phyloP scores from a whole-genome alignment of 169 alveolate genomes.

The Fabrea salina region DNA sequence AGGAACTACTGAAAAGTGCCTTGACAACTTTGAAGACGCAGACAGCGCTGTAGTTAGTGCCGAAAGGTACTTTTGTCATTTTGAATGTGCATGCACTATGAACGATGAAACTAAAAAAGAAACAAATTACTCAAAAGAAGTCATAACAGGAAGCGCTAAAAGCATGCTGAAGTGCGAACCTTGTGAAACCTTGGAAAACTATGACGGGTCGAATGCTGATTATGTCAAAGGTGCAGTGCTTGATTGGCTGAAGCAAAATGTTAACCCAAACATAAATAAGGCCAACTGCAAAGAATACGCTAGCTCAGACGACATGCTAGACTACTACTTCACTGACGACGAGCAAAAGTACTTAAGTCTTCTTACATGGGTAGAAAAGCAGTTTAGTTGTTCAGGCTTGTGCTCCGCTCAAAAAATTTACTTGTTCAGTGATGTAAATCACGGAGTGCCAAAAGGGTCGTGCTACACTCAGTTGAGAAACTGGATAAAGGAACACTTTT shows the following conservation, averaged over 20 bases:
- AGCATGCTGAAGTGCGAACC: not conserved
- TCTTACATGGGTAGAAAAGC: not conserved
- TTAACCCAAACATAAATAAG: not conserved
- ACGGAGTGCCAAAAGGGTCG: not conserved
- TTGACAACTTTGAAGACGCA: not conserved
- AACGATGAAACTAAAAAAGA: too few relatives aligned
- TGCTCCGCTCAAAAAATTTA: not conserved
- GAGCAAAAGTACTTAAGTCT: not conserved
- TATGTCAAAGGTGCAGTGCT: not conserved
- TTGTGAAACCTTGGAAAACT: not conserved
- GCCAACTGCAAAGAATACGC: not conserved
- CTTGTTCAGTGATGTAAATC: not conserved
- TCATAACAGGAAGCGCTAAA: not conserved
- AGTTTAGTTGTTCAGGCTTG: slow-evolving; percentile 4
- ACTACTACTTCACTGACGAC: not conserved
- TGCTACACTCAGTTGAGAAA: not conserved
- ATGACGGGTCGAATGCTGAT: too few relatives aligned
- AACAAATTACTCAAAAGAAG: too few relatives aligned
- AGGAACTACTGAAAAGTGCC: not conserved
- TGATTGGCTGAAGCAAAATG: not conserved
- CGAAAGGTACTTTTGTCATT: not conserved
- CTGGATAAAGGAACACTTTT: not conserved
- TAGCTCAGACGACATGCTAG: not conserved
- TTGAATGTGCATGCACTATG: not conserved
- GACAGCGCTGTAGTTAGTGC: not conserved